These are phyloP conservation scores for Lipomyces chichibuensis DNA, from an alignment of 805 yeast species.

Conservation along the genomic window DNA sequence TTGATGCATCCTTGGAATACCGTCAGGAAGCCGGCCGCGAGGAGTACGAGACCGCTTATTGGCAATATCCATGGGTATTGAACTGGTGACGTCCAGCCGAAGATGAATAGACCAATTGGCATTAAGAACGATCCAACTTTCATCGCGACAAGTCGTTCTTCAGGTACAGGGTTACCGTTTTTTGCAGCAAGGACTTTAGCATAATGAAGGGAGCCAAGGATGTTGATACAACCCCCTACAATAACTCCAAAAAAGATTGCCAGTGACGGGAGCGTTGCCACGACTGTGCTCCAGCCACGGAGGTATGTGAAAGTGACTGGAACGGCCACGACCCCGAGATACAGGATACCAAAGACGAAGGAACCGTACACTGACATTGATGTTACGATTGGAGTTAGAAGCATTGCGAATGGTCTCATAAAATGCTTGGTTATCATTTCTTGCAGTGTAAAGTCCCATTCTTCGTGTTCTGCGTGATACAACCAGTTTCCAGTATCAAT, in stretches of 20 bases:
- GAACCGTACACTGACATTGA: slow-evolving; percentile 49
- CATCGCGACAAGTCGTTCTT: slow-evolving; percentile 60
- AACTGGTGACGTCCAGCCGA: slow-evolving; percentile 62
- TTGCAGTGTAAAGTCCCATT: slow-evolving; percentile 66
- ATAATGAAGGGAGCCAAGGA: slow-evolving; percentile 41
- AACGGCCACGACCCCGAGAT: slow-evolving; percentile 49
- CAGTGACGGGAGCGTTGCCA: slow-evolving; percentile 43
- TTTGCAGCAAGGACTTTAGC: slow-evolving; percentile 39
- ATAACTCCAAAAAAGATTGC: slow-evolving; percentile 44
- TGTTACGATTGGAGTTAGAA: slow-evolving; percentile 54
- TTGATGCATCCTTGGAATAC: slow-evolving; percentile 63
- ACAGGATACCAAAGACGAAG: slow-evolving; percentile 52
- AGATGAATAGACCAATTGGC: slow-evolving; percentile 60
- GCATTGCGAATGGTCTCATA: slow-evolving; percentile 78
- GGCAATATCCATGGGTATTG: slow-evolving; percentile 59
- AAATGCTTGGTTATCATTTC: slow-evolving; percentile 76
- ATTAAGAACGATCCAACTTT: slow-evolving; percentile 49
- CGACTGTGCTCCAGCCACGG: slow-evolving; percentile 44
- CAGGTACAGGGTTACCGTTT: slow-evolving; percentile 59
- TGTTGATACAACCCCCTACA: slow-evolving; percentile 43
- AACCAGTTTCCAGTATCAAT: slow-evolving; percentile 77
- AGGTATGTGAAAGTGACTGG: slow-evolving; percentile 44
- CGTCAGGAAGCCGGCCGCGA: slow-evolving; percentile 57
- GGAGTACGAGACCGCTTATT: slow-evolving; percentile 57
- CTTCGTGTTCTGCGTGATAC: slow-evolving; percentile 92